A percentile compares a stretch with the other conserved stretches of the same genome.
Evolutionary conservation across 192 early-diverging fungal genomes (phyloP).

Genomic region (Coemansia javaensis): DNA sequence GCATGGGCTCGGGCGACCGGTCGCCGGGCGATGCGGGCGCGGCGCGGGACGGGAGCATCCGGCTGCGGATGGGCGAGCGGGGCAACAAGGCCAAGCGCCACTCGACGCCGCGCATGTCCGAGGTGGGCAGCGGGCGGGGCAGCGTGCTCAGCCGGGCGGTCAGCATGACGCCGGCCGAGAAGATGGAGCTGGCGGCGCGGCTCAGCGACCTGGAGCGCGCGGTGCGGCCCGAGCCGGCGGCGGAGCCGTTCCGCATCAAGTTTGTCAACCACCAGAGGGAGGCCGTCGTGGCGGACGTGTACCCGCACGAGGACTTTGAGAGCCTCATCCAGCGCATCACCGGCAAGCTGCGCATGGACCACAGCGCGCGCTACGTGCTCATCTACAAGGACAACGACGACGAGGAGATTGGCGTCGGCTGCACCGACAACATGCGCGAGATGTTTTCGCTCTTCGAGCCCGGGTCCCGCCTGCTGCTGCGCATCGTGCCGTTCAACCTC

Average conservation of each 20-base stretch:
- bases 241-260: slow-evolving; percentile 26
- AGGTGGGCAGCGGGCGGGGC: not conserved
- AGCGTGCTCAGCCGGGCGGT: no score
- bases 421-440: slow-evolving; percentile 42
- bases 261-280: slow-evolving; percentile 38
- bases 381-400: slow-evolving; percentile 44
- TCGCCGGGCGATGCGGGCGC: no score
- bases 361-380: slow-evolving; percentile 23
- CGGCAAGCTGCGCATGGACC: slow-evolving; percentile 38
- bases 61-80: slow-evolving; percentile 1
- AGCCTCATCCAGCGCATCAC: slow-evolving; percentile 27
- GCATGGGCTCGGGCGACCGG: no score
- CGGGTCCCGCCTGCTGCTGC: slow-evolving; percentile 32
- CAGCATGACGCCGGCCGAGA: no score
- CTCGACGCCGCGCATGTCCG: not conserved
- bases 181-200: no score
- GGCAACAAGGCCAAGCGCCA: no score
- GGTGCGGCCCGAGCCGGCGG: no score
- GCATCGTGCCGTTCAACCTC: slow-evolving; percentile 36
- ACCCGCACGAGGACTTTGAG: slow-evolving; percentile 31
- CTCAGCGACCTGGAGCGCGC: no score
- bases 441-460: slow-evolving; percentile 47
- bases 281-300: slow-evolving; percentile 40
- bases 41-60: not conserved
- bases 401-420: slow-evolving; percentile 48